Conservation (phyloP, 2,329 filamentous ascomycete genomes). For the Phaeosphaeria sp. region DNA sequence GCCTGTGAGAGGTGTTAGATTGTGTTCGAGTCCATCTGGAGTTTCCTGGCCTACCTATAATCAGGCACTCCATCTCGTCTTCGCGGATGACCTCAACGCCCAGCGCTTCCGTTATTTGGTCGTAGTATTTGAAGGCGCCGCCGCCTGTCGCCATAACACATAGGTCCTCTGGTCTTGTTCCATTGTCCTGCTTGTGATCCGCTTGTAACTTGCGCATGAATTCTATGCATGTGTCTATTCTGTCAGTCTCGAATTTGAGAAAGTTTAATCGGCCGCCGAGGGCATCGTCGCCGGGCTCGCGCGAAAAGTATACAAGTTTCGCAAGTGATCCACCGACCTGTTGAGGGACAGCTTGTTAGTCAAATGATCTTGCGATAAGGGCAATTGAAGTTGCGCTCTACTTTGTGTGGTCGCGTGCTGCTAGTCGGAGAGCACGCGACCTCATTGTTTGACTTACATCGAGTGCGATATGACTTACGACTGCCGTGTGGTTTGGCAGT, state of each 20-base stretch:
- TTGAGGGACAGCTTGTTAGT: neutral
- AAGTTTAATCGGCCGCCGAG: constrained; percentile 93
- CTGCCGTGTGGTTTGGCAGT: constrained; percentile 91
- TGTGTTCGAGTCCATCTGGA: neutral
- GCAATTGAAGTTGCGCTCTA: neutral
- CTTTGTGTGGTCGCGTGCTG: constrained; percentile 19
- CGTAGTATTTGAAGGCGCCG: constrained; percentile 96
- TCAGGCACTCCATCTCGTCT: constrained; percentile 98
- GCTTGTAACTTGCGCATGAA: constrained; percentile 87
- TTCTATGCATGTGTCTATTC: constrained; percentile 90
- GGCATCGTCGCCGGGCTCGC: constrained; percentile 79
- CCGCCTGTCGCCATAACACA: constrained; percentile 96
- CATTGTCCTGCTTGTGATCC: constrained; percentile 79
- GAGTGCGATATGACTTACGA: constrained; percentile 95
- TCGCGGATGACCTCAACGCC: constrained; percentile 89
- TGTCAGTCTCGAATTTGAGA: constrained; percentile 93
- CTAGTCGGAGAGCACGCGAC: constrained; percentile 16
- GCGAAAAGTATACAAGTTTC: constrained; percentile 97
- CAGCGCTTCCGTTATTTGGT: constrained; percentile 82
- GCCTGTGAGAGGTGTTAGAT: constrained; percentile 58
- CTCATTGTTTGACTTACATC: constrained; percentile 69
- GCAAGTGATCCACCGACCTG: constrained; percentile 95
- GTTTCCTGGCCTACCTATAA: constrained; percentile 70
- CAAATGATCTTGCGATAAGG: neutral
- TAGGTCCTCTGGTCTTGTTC: constrained; percentile 72